Conservation (phyloP, 2,329 filamentous ascomycete genomes). For the Epicoccum nigrum region DNA sequence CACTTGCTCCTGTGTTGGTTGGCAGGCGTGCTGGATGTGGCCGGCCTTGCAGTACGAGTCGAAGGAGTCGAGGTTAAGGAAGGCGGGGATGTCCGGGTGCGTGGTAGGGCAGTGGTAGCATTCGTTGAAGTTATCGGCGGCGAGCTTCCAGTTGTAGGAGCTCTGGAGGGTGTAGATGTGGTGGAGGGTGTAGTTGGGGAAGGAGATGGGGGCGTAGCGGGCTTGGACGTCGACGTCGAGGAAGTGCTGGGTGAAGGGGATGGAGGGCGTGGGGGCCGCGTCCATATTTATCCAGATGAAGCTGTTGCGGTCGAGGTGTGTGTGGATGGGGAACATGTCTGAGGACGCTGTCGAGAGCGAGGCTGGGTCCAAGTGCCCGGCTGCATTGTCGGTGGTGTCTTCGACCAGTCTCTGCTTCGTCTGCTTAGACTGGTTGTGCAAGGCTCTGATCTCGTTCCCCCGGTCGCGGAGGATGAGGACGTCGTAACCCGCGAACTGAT, state of each 20-base stretch:
- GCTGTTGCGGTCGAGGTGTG: conserved; percentile 22
- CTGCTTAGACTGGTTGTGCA: conserved; percentile 50
- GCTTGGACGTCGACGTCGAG: conserved; percentile 29
- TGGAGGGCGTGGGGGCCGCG: neutral
- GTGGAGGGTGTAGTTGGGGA: conserved; percentile 29
- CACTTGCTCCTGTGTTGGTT: conserved; percentile 25
- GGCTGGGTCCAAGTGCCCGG: conserved; percentile 41
- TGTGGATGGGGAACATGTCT: conserved; percentile 31
- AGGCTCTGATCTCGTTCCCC: conserved; percentile 25
- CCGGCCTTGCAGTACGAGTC: conserved; percentile 29
- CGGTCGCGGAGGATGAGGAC: conserved; percentile 32
- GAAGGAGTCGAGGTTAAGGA: conserved; percentile 63
- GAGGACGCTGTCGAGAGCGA: conserved; percentile 44
- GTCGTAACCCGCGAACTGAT: conserved; percentile 31
- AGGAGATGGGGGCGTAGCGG: conserved; percentile 27
- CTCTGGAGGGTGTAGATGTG: conserved; percentile 34
- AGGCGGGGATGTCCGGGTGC: conserved; percentile 62
- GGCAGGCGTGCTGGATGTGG: conserved; percentile 36
- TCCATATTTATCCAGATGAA: conserved; percentile 37
- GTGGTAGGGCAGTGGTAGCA: conserved; percentile 67
- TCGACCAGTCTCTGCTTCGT: conserved; percentile 41
- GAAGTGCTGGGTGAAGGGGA: conserved; percentile 20
- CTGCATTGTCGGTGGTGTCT: conserved; percentile 46
- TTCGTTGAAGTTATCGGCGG: conserved; percentile 67
- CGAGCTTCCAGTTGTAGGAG: conserved; percentile 38